A percentile compares a stretch with the other conserved stretches of the same genome.
These are phyloP conservation scores for Chrysanthemum lavandulifolium DNA, from an alignment of 129 eudicot genomes.

Conservation along the genomic window DNA sequence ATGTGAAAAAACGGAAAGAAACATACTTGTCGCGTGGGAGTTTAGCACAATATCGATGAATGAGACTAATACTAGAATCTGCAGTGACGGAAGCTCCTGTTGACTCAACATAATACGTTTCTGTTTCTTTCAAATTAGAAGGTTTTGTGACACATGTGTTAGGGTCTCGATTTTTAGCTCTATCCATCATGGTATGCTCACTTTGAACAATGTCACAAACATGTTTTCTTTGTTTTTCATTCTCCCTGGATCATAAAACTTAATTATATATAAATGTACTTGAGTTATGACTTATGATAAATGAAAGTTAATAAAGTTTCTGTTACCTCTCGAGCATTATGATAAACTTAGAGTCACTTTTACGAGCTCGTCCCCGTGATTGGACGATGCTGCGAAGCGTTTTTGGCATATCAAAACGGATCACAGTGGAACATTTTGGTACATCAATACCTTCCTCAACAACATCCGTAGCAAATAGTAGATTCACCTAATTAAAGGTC, in stretches of 20 bases:
- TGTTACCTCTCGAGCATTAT: slow-evolving; percentile 75
- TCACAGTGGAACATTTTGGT: slow-evolving; percentile 59
- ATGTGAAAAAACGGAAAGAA: neutral
- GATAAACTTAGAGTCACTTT: slow-evolving; percentile 45
- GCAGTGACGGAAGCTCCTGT: slow-evolving; percentile 72
- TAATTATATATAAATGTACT: neutral
- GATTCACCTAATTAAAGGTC: slow-evolving; percentile 49
- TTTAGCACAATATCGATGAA: slow-evolving; percentile 54
- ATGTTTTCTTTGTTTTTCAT: slow-evolving; percentile 51
- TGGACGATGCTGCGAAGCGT: slow-evolving; percentile 60
- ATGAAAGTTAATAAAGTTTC: neutral
- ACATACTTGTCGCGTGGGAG: slow-evolving; percentile 60
- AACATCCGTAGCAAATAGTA: slow-evolving; percentile 68
- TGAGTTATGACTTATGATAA: slow-evolving; percentile 1
- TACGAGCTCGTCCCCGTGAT: slow-evolving; percentile 62
- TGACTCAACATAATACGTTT: slow-evolving; percentile 1
- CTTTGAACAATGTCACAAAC: slow-evolving; percentile 50
- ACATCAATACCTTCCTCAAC: slow-evolving; percentile 64
- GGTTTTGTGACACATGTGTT: slow-evolving; percentile 31
- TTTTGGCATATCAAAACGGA: slow-evolving; percentile 69
- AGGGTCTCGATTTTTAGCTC: slow-evolving; percentile 46
- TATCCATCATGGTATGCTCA: slow-evolving; percentile 44
- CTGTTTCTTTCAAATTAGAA: slow-evolving; percentile 32
- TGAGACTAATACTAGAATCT: slow-evolving; percentile 55
- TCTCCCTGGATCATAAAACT: slow-evolving; percentile 50